Evolutionary conservation across 2,329 filamentous ascomycete genomes (phyloP), one percentile per base, ranked within the genome.

Genomic region (Metarhizium guizhouense): DNA sequence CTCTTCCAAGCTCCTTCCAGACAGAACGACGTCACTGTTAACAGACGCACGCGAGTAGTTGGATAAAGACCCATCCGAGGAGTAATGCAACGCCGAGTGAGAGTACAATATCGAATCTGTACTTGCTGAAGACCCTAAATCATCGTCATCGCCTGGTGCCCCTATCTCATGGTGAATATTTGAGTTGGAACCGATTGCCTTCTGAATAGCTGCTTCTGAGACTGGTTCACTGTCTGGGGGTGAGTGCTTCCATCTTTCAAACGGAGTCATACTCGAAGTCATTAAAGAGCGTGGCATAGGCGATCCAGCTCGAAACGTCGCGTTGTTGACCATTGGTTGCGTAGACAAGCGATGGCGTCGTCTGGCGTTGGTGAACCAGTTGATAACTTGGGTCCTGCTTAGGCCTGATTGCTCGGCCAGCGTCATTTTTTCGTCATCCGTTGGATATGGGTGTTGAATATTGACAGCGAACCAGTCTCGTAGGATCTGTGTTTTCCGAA

Each of bases 351-450:
- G 72, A 47, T 78, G 73, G 1, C 76, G 75, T 7, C 77, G 71
- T 20, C 77, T 69, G 1, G 75, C 76, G 59, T 80, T 80, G 25
- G 75, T 71, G 59, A 80, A 79, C 76, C 76, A 80, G 53, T 76
- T 77, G 25, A 72, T 65, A 3, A 79, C 71, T 38, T 77, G 74
- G 2, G 69, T 74, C 52, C 66, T 67, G 20, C 71, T 77, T 16
- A 79, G 68, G 0, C 76, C 76, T 0, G 76, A 76, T 57, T 76
- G 67, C 4, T 63, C 60, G 11, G 70, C 65, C 0, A 80, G 67
- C 3, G 61, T 57, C 0, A 62, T 52, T 53, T 77, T 78, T 52
- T 79, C 72, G 8, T 75, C 70, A 30, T 78, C 74, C 1, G 69
- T 71, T 2, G 77, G 76, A 58, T 80, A 79, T 2, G 77, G 77